phyloP scores from a whole-genome alignment of 1,284 basidiomycete genomes.

The Leccinum solheimii region DNA sequence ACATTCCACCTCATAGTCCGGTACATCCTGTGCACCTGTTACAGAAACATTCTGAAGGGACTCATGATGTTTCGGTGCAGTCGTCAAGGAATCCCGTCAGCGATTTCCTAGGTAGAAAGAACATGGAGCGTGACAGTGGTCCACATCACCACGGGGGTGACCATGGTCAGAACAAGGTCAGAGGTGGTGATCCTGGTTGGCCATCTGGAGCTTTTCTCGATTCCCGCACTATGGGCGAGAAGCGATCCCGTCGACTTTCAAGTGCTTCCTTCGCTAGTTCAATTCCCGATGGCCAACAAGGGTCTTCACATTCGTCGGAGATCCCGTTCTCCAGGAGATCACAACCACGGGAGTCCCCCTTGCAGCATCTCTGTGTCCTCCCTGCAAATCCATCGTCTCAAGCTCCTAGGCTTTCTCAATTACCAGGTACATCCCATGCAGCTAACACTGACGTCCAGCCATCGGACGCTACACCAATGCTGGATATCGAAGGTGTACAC shows the following conservation, averaged over 20 bases:
- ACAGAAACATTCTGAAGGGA: slow-evolving; percentile 42
- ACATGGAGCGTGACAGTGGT: slow-evolving; percentile 22
- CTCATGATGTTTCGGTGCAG: slow-evolving; percentile 19
- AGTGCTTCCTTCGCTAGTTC: slow-evolving; percentile 32
- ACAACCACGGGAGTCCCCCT: slow-evolving; percentile 29
- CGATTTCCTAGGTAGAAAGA: slow-evolving; percentile 22
- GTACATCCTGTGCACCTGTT: slow-evolving; percentile 47
- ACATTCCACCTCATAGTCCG: slow-evolving; percentile 44
- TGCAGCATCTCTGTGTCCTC: slow-evolving; percentile 39
- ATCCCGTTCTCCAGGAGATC: slow-evolving; percentile 26
- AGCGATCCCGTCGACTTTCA: slow-evolving; percentile 31
- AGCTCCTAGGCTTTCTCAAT: slow-evolving; percentile 20
- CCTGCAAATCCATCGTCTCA: slow-evolving; percentile 12
- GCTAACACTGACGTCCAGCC: slow-evolving; percentile 37
- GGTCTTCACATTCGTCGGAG: slow-evolving; percentile 26
- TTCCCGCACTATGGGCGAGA: slow-evolving; percentile 20
- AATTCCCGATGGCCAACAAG: slow-evolving; percentile 24
- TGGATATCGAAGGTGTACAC: slow-evolving; percentile 72
- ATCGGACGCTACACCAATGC: slow-evolving; percentile 36
- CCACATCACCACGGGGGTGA: slow-evolving; percentile 16
- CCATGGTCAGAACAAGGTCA: slow-evolving; percentile 21
- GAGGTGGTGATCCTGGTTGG: slow-evolving; percentile 20
- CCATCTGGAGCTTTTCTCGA: slow-evolving; percentile 21
- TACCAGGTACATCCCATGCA: slow-evolving; percentile 45
- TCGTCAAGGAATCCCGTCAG: slow-evolving; percentile 20